Evolutionary conservation across 768 basidiomycete genomes (phyloP).

Genomic region (Leccinum arenicola): DNA sequence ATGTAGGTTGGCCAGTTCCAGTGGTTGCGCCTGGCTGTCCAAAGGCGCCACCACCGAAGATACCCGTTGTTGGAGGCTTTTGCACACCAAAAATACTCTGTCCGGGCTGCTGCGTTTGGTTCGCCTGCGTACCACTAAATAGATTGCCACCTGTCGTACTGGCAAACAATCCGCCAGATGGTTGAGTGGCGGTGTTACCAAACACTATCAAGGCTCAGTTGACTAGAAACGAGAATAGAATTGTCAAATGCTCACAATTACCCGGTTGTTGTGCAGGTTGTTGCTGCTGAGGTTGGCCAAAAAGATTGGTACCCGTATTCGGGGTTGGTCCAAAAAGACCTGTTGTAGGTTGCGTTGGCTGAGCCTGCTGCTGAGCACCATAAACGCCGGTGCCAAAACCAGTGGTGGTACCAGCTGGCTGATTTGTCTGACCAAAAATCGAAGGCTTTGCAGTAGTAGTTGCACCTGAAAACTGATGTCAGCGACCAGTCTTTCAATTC

Average conservation of each 20-base stretch:
- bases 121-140: constrained; percentile 36
- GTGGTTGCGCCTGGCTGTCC: constrained; percentile 39
- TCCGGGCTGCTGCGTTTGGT: constrained; percentile 36
- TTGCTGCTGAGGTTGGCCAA: constrained; percentile 35
- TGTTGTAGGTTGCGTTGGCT: constrained; percentile 24
- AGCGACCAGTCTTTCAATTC: neutral
- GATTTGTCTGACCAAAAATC: constrained; percentile 47
- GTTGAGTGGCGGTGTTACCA: constrained; percentile 31
- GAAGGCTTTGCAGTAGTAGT: constrained; percentile 41
- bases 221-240: neutral
- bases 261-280: constrained; percentile 39
- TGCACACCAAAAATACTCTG: constrained; percentile 29
- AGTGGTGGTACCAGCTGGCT: constrained; percentile 36
- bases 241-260: constrained; percentile 30
- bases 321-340: constrained; percentile 31
- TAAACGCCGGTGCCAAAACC: constrained; percentile 35
- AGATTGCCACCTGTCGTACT: constrained; percentile 32
- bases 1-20: constrained; percentile 29
- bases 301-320: constrained; percentile 27
- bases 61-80: constrained; percentile 33
- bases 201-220: constrained; percentile 32
- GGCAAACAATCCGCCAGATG: constrained; percentile 37
- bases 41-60: constrained; percentile 54
- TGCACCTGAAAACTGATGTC: constrained; percentile 23
- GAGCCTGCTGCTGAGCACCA: constrained; percentile 26